These are phyloP conservation scores for Theobroma grandiflorum DNA, from an alignment of 441 rosid species.

Conservation along the genomic window DNA sequence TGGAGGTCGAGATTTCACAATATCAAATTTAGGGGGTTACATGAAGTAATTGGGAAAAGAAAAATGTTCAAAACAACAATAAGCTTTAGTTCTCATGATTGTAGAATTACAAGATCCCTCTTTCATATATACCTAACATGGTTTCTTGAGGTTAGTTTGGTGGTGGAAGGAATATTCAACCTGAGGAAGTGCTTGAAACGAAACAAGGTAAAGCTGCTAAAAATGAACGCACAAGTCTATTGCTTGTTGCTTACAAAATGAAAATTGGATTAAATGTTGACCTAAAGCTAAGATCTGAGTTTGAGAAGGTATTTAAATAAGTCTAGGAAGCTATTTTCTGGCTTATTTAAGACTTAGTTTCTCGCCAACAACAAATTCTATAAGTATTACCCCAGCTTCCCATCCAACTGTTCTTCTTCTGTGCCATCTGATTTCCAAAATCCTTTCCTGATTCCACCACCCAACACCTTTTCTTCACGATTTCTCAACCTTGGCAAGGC, in stretches of 20 bases:
- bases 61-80: not conserved
- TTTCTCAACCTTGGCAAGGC: too few relatives aligned
- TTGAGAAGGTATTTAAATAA: constrained; percentile 66
- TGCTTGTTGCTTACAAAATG: constrained; percentile 75
- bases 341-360: too few relatives aligned
- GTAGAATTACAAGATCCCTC: constrained; percentile 4
- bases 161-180: constrained; percentile 83
- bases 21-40: too few relatives aligned
- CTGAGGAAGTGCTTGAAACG: constrained; percentile 82
- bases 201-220: constrained; percentile 75
- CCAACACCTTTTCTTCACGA: too few relatives aligned
- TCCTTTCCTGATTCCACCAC: too few relatives aligned
- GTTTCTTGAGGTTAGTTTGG: constrained; percentile 64
- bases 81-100: not conserved
- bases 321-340: too few relatives aligned
- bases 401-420: too few relatives aligned
- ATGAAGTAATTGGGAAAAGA: not conserved
- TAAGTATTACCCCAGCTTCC: too few relatives aligned
- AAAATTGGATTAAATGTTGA: constrained; percentile 68
- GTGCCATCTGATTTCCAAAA: too few relatives aligned
- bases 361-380: too few relatives aligned
- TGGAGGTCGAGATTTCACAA: too few relatives aligned
- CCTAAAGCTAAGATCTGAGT: constrained; percentile 75
- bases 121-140: constrained; percentile 24
- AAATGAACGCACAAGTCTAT: constrained; percentile 63